These are phyloP conservation scores for Alternaria infectoria DNA, from an alignment of 2,329 filamentous ascomycete genomes.

Conservation along the genomic window DNA sequence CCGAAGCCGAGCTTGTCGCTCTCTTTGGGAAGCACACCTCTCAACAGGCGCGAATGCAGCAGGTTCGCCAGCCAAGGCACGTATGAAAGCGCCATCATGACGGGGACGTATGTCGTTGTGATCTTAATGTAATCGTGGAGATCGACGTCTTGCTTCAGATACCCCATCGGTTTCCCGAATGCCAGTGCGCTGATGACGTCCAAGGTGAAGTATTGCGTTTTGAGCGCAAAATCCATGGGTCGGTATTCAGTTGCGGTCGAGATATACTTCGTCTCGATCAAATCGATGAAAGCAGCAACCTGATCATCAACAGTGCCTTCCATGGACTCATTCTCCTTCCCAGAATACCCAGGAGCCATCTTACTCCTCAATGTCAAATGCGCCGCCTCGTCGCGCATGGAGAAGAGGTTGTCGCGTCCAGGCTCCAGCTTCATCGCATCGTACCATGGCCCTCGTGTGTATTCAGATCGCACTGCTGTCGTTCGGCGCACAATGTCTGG, in stretches of 20 bases:
- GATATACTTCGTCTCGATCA: slow-evolving; percentile 56
- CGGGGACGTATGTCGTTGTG: slow-evolving; percentile 41
- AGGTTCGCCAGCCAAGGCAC: slow-evolving; percentile 23
- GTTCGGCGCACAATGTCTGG: slow-evolving; percentile 56
- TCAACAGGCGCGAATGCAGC: slow-evolving; percentile 22
- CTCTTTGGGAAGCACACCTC: slow-evolving; percentile 25
- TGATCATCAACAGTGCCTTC: slow-evolving; percentile 57
- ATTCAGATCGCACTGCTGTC: slow-evolving; percentile 48
- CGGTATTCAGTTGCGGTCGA: slow-evolving; percentile 35
- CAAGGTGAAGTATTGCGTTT: slow-evolving; percentile 60
- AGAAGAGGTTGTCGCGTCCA: slow-evolving; percentile 58
- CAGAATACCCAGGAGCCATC: slow-evolving; percentile 54
- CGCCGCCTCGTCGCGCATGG: slow-evolving; percentile 53
- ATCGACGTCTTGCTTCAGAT: slow-evolving; percentile 56
- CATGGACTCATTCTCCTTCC: slow-evolving; percentile 59
- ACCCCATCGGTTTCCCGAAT: slow-evolving; percentile 59
- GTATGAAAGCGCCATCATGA: slow-evolving; percentile 23
- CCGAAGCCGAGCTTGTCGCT: slow-evolving; percentile 55
- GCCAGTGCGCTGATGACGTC: slow-evolving; percentile 61
- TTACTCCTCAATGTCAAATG: slow-evolving; percentile 52
- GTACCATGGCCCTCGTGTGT: slow-evolving; percentile 37
- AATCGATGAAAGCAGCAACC: slow-evolving; percentile 52
- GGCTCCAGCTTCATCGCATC: slow-evolving; percentile 58
- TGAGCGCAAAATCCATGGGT: slow-evolving; percentile 52
- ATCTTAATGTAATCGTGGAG: slow-evolving; percentile 53